Percentiles rank a stretch among this genome's conserved stretches.
Conservation (phyloP, 257 asterid species). For the Nyctanthes arbortristis region DNA sequence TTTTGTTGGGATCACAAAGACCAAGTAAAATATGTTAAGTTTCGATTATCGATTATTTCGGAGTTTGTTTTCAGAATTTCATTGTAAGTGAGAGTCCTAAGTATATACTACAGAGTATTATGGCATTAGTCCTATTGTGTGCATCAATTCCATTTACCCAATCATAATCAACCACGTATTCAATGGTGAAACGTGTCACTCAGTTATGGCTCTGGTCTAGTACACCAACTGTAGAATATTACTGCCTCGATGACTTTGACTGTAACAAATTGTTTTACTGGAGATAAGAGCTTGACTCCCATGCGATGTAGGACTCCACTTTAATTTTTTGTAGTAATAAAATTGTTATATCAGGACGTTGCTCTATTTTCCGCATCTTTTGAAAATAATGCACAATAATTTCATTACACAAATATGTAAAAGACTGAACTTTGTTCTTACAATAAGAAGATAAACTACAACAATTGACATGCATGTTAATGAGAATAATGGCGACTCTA, state of each 20-base stretch:
- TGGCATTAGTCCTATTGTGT: neutral
- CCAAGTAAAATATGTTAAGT: slow-evolving; percentile 15
- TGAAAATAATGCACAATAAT: too few species aligned
- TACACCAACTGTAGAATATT: neutral
- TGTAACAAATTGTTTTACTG: too few species aligned
- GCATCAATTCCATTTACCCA: neutral
- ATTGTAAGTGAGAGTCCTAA: neutral
- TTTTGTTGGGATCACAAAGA: slow-evolving; percentile 22
- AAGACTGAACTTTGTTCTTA: too few species aligned
- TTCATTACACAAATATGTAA: too few species aligned
- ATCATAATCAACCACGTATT: neutral
- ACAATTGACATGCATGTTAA: too few species aligned
- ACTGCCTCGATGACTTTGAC: too few species aligned
- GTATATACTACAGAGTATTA: neutral
- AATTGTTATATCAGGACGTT: too few species aligned
- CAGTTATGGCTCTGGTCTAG: neutral
- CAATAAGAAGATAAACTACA: too few species aligned
- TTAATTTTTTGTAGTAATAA: neutral
- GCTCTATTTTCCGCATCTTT: too few species aligned
- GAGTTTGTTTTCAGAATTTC: slow-evolving; percentile 8
- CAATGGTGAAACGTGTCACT: too few species aligned
- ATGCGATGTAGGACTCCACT: neutral
- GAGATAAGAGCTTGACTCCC: neutral
- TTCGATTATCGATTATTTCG: slow-evolving; percentile 20
- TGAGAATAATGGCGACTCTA: too few species aligned